phyloP scores from a whole-genome alignment of 257 asterid genomes.

The Linderniella brevidens region DNA sequence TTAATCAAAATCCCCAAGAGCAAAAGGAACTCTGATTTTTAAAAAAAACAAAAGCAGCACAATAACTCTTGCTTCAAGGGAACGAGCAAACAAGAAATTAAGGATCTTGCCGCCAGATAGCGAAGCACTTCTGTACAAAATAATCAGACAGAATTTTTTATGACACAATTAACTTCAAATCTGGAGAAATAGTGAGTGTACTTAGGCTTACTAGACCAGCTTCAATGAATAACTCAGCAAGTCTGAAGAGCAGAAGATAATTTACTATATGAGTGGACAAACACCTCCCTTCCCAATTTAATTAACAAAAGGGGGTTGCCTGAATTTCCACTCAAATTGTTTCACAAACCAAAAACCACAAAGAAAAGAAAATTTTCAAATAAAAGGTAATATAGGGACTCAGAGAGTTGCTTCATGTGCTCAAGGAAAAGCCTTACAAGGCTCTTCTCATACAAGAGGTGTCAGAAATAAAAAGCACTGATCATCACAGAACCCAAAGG shows the following conservation, averaged over 20 bases:
- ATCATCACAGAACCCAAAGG: constrained; percentile 24
- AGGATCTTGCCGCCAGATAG: constrained; percentile 42
- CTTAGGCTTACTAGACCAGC: constrained; percentile 68
- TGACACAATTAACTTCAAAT: background rate
- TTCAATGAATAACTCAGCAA: constrained; percentile 44
- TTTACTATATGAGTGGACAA: constrained; percentile 37
- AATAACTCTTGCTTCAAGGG: constrained; percentile 50
- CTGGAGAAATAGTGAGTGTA: constrained; percentile 10
- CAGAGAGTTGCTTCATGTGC: constrained; percentile 74
- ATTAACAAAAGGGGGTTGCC: constrained; percentile 38
- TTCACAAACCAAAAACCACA: no score
- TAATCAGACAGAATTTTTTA: no score
- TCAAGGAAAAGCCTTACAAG: constrained; percentile 37
- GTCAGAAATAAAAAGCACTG: constrained; percentile 49
- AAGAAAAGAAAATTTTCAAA: background rate
- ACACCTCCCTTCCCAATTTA: constrained; percentile 38
- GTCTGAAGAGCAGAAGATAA: constrained; percentile 57
- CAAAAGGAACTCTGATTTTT: background rate
- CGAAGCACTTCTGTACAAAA: constrained; percentile 23
- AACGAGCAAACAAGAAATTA: constrained; percentile 42
- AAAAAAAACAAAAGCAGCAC: constrained; percentile 21
- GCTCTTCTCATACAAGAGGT: constrained; percentile 89
- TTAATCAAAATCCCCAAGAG: constrained; percentile 11
- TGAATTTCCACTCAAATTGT: constrained; percentile 43
- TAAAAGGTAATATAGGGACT: constrained; percentile 10